These are phyloP conservation scores for Golubevia sp. DNA, from an alignment of 1,284 basidiomycete genomes.

Conservation along the genomic window DNA sequence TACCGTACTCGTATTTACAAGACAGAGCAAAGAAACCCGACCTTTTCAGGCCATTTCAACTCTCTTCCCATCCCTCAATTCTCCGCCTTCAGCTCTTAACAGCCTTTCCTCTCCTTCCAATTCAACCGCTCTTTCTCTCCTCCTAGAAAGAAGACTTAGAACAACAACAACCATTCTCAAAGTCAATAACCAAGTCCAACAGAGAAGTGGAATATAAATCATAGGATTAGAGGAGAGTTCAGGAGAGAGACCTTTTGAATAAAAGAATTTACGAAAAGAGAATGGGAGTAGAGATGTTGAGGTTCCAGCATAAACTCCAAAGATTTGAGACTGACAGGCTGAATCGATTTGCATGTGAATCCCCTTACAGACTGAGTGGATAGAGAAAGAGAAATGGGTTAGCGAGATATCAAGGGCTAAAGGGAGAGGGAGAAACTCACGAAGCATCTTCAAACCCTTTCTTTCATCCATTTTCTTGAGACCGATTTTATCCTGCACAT, in stretches of 20 bases:
- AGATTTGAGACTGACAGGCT: too few species aligned
- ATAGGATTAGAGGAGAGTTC: neutral
- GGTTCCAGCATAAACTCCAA: too few species aligned
- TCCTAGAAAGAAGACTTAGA: neutral
- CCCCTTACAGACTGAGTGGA: slow-evolving; percentile 70
- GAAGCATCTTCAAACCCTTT: slow-evolving; percentile 46
- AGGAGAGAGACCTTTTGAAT: neutral
- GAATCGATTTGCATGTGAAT: slow-evolving; percentile 78
- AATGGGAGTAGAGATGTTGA: neutral
- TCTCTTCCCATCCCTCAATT: too few species aligned
- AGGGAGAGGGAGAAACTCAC: neutral
- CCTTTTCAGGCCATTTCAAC: too few species aligned
- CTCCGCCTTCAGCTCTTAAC: neutral
- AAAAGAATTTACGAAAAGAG: neutral
- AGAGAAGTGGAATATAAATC: neutral
- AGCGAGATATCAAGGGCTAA: neutral
- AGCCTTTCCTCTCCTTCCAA: neutral
- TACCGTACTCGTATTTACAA: too few species aligned
- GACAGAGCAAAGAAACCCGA: too few species aligned
- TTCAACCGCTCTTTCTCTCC: neutral
- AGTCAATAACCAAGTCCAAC: neutral
- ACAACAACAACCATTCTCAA: neutral
- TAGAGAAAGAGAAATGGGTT: neutral
- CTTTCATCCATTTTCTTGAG: slow-evolving; percentile 43
- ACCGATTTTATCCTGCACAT: slow-evolving; percentile 50